phyloP scores from a whole-genome alignment of 495 filamentous ascomycete genomes.

The Aspergillus nidulans region DNA sequence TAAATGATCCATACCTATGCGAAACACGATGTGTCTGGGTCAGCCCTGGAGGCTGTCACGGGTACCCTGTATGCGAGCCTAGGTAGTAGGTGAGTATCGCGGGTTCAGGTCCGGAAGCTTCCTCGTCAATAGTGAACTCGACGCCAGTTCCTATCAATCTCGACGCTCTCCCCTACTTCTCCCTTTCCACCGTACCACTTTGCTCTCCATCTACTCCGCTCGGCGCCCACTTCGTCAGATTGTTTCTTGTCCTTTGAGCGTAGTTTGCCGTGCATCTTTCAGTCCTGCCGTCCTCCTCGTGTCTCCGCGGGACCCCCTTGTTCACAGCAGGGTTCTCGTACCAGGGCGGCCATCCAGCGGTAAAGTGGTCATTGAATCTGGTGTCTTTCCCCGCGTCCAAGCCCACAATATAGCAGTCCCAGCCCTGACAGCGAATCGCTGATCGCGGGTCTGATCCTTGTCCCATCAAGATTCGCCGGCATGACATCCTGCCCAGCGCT shows the following conservation, averaged over 20 bases:
- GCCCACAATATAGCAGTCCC: conserved; percentile 8
- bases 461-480: conserved; percentile 23
- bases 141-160: no score
- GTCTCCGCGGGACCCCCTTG: conserved; percentile 1
- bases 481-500: conserved; percentile 21
- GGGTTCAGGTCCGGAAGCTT: neutral
- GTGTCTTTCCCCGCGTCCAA: neutral
- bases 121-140: no score
- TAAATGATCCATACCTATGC: neutral
- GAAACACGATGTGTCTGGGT: neutral
- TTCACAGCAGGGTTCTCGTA: conserved; percentile 10
- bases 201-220: neutral
- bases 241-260: neutral
- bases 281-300: neutral
- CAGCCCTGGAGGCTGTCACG: neutral
- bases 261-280: neutral
- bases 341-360: conserved; percentile 10
- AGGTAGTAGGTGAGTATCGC: neutral
- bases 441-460: conserved; percentile 7
- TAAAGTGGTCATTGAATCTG: neutral
- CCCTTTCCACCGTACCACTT: neutral
- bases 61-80: no score
- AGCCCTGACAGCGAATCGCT: conserved; percentile 15
- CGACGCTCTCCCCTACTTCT: neutral
- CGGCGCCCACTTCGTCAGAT: neutral